Conservation (phyloP, 2,329 filamentous ascomycete genomes). For the Apiospora arundinis region DNA sequence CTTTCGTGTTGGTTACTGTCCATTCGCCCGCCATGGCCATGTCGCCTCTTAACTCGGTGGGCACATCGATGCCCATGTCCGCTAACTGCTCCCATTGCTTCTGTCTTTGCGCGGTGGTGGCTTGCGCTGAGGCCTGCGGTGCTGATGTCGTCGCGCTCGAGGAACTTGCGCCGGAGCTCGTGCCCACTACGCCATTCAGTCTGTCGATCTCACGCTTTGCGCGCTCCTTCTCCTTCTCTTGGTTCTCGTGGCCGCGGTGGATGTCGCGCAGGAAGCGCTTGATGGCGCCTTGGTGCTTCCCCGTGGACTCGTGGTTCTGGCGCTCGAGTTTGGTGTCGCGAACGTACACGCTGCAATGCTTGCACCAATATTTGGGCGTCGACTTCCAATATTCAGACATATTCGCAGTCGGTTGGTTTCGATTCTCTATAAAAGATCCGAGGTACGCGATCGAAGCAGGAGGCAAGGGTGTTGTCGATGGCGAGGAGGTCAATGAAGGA, state of each 20-base stretch:
- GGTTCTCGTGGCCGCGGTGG: constrained; percentile 81
- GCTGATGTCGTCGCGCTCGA: constrained; percentile 27
- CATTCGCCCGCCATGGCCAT: constrained; percentile 91
- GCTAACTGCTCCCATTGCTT: constrained; percentile 87
- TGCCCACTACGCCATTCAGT: constrained; percentile 76
- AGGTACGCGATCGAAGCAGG: background rate
- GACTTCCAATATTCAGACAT: constrained; percentile 99
- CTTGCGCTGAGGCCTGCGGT: constrained; percentile 45
- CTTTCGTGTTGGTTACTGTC: constrained; percentile 72
- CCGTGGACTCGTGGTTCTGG: constrained; percentile 86
- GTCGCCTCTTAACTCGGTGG: constrained; percentile 76
- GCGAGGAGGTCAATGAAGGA: background rate
- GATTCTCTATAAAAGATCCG: background rate
- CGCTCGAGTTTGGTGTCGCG: constrained; percentile 92
- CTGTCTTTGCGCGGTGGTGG: constrained; percentile 73
- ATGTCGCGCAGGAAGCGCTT: constrained; percentile 91
- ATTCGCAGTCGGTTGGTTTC: background rate
- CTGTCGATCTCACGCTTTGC: constrained; percentile 86
- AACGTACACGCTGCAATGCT: constrained; percentile 89
- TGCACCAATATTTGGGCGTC: constrained; percentile 97
- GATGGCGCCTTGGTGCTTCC: constrained; percentile 81
- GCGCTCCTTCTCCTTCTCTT: constrained; percentile 80
- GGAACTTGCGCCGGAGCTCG: constrained; percentile 35
- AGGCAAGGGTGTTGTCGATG: background rate
- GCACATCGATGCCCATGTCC: constrained; percentile 84